Percentiles rank a stretch among this genome's conserved stretches.
Evolutionary conservation across 106 monocot species (phyloP).

Genomic region (Xerophyta viscosa): DNA sequence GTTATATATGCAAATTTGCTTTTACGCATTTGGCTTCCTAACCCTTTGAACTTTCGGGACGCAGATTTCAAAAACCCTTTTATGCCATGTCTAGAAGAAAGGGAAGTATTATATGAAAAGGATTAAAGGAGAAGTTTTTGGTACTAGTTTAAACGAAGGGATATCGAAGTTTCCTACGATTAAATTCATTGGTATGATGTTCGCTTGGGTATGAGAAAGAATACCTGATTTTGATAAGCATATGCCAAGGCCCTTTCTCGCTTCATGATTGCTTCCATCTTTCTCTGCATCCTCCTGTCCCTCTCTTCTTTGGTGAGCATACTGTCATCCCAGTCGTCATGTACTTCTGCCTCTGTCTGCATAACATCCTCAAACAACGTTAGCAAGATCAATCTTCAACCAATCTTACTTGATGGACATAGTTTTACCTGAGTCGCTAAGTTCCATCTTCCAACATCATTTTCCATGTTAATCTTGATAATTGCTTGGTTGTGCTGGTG

Average conservation of each 20-base stretch:
- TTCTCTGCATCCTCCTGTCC: constrained; percentile 41
- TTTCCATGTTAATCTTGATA: constrained; percentile 24
- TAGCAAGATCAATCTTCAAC: neutral
- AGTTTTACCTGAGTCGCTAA: constrained; percentile 25
- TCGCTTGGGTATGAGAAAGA: neutral
- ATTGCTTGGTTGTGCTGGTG: constrained; percentile 18
- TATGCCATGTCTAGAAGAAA: too few species aligned
- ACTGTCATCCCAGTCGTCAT: constrained; percentile 65
- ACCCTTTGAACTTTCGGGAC: too few species aligned
- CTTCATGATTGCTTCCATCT: constrained; percentile 69
- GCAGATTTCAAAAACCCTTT: too few species aligned
- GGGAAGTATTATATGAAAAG: neutral
- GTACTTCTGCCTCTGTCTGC: constrained; percentile 35
- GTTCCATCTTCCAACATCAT: constrained; percentile 45
- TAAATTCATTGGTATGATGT: neutral
- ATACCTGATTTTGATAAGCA: constrained; percentile 72
- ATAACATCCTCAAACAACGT: neutral
- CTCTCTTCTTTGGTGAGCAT: constrained; percentile 53
- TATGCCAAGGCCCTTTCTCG: constrained; percentile 78
- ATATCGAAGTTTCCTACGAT: too few species aligned
- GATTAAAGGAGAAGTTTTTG: too few species aligned
- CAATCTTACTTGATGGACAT: neutral
- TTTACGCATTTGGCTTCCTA: too few species aligned
- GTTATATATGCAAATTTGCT: too few species aligned
- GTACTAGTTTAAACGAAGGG: too few species aligned